phyloP scores from a whole-genome alignment of 768 basidiomycete genomes.

The Suillus subalutaceus region DNA sequence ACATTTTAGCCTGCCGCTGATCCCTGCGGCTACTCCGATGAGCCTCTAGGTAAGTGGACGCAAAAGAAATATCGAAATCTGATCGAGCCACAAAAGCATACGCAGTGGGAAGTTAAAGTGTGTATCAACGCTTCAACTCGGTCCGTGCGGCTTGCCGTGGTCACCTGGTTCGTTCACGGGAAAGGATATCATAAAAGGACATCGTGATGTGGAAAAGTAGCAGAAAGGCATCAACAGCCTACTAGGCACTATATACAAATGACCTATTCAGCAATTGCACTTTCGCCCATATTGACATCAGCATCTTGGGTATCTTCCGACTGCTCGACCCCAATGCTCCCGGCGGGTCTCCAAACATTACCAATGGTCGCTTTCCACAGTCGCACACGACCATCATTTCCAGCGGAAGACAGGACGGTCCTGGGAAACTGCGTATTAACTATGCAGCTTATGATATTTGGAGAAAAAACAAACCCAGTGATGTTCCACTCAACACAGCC shows the following conservation, averaged over 20 bases:
- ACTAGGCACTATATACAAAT: neutral
- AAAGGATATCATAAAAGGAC: neutral
- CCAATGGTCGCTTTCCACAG: constrained; percentile 86
- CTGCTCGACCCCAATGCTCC: constrained; percentile 82
- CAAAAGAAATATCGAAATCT: neutral
- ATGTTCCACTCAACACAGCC: constrained; percentile 95
- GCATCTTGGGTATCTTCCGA: constrained; percentile 50
- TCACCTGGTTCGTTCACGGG: constrained; percentile 4
- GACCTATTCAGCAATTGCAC: constrained; percentile 35
- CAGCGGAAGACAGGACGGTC: constrained; percentile 80
- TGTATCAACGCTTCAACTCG: neutral
- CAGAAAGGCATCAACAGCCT: neutral
- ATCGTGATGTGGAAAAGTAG: neutral
- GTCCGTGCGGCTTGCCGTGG: constrained; percentile 3
- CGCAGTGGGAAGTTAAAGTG: neutral
- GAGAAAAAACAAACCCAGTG: constrained; percentile 56
- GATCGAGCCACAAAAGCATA: neutral
- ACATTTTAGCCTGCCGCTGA: constrained; percentile 21
- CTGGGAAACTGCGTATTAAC: constrained; percentile 39
- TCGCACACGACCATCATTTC: constrained; percentile 81
- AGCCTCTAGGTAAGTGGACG: neutral
- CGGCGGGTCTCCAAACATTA: constrained; percentile 83
- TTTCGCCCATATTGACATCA: constrained; percentile 50
- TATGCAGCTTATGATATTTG: constrained; percentile 3
- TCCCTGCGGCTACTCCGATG: neutral